Conservation (phyloP, 225 moss, liverwort and hornwort genomes). For the Polytrichum commune region DNA sequence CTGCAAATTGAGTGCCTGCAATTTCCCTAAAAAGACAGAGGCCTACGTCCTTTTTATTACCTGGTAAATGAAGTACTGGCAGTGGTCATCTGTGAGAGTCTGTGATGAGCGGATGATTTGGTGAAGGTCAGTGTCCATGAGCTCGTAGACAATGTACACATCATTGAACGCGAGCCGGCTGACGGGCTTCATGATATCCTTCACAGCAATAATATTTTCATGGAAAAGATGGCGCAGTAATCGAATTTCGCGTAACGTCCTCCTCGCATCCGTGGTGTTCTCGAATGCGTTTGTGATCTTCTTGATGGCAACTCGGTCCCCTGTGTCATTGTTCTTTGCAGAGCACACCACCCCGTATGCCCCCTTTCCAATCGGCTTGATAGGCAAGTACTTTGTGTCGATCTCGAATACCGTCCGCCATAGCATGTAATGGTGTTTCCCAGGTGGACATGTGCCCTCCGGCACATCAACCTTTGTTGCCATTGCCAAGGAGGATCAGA, state of each 20-base stretch:
- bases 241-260: constrained; percentile 91
- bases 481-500: constrained; percentile 30
- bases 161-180: constrained; percentile 81
- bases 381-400: constrained; percentile 90
- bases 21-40: too few species aligned
- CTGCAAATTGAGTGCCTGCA: too few species aligned
- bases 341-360: constrained; percentile 97
- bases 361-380: constrained; percentile 97
- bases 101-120: constrained; percentile 99
- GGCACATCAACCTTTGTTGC: constrained; percentile 93
- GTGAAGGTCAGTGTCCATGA: constrained; percentile 98
- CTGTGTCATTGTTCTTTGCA: constrained; percentile 76
- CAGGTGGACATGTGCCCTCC: constrained; percentile 83
- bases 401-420: constrained; percentile 97
- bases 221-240: constrained; percentile 88
- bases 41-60: constrained; percentile 19
- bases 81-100: constrained; percentile 96
- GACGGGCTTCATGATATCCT: constrained; percentile 97
- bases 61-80: constrained; percentile 99
- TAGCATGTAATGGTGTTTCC: constrained; percentile 93
- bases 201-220: constrained; percentile 93
- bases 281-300: constrained; percentile 98
- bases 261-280: constrained; percentile 93
- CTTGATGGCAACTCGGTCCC: constrained; percentile 95
- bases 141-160: constrained; percentile 96